Conservation (phyloP, 179 eudicot genomes). For the Patellifolia procumbens region DNA sequence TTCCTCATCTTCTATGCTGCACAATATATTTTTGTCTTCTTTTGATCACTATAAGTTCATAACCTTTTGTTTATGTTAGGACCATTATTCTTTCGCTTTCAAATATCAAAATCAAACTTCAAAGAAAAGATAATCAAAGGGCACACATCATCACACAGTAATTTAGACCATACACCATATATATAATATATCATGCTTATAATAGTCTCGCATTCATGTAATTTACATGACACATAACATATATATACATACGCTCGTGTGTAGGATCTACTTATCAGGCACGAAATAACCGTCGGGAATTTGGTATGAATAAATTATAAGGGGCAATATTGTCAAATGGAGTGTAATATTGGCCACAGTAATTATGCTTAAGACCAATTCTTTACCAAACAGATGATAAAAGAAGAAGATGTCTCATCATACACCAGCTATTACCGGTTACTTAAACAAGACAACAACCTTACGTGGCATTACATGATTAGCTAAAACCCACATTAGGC, state of each 20-base stretch:
- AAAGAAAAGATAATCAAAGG: neutral
- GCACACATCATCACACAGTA: too few species aligned
- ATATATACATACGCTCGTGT: too few species aligned
- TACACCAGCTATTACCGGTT: slow-evolving; percentile 18
- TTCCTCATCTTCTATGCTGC: neutral
- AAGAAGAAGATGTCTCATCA: slow-evolving; percentile 1
- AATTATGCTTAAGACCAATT: slow-evolving; percentile 27
- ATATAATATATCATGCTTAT: too few species aligned
- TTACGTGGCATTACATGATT: slow-evolving; percentile 14
- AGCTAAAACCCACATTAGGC: neutral
- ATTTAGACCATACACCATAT: too few species aligned
- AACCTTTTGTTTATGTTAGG: neutral
- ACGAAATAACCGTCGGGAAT: too few species aligned
- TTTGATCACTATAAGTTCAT: neutral
- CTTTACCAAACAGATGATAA: slow-evolving; percentile 16
- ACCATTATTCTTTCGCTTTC: slow-evolving; percentile 2
- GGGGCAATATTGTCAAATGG: slow-evolving; percentile 11
- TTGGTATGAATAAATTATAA: neutral
- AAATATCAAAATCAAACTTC: neutral
- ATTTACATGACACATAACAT: too few species aligned
- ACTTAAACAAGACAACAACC: neutral
- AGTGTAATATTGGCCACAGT: neutral
- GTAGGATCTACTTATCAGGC: too few species aligned
- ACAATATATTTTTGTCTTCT: slow-evolving; percentile 7
- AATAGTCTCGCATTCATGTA: too few species aligned